Base-by-base conservation (phyloP, 2,329 filamentous ascomycete species). In the Talaromyces rugulosus region DNA sequence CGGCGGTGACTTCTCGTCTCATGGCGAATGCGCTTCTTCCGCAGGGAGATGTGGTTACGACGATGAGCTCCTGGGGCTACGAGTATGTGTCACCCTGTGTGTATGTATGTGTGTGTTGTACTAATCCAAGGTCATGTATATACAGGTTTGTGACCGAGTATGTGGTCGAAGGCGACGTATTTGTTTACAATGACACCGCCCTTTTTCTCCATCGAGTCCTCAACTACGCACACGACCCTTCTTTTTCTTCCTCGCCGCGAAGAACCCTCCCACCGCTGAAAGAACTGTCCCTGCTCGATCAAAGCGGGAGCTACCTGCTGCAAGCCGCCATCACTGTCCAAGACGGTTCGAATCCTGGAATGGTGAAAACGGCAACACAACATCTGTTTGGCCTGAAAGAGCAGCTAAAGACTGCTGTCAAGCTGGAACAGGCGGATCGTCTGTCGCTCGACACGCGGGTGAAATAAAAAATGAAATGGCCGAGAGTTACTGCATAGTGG, bases 401-500 rank as follows among this genome's bases (percentile, higher is more conserved):
- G 60, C 77, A 79, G 62, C 77, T 88, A 72, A 84, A 82, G 66
- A 75, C 74, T 9, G 82, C 82, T 16, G 81, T 88, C 27, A 82
- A 84, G 58, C 69, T 89, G 66, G 78, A 81, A 54, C 78, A 83
- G 53, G 84, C 83, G 0, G 85, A 88, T 71, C 77, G 86, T 56
- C 72, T 88, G 56, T 77, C 82, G 30, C 73, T 88, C 64, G 85
- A 88, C 69, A 85, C 85, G 3, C 78, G 85, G 61, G 82, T 86
- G 44, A 86, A 82, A 71, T 84, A 78, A 47, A 9, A n/a, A 42
- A n/a, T 2, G 40, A 16, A 42, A 42, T 14, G 6, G 18, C 23
- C 23, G n/a, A 18, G 40, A 42, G 40, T n/a, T 33, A 9, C 31
- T 53, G 42, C 28, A 11, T 50, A 40, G 34, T 5, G 12, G 34